These are phyloP conservation scores for Fistulinella prunicolor DNA, from an alignment of 768 basidiomycete genomes.

Conservation along the genomic window DNA sequence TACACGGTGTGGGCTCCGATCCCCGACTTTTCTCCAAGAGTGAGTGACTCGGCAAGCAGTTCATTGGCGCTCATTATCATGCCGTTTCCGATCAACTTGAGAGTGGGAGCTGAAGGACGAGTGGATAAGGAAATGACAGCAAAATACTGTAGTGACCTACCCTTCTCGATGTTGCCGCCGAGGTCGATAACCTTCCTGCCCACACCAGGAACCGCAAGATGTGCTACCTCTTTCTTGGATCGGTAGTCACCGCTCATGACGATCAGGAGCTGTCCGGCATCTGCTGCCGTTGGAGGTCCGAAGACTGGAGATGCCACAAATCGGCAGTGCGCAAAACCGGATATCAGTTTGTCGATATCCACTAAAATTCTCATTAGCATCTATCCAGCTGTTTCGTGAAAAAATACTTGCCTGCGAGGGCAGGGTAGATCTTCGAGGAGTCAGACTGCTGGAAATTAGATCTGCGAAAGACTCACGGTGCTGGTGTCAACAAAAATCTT, in stretches of 20 bases:
- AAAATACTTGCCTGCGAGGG: conserved; percentile 41
- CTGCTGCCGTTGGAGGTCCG: conserved; percentile 65
- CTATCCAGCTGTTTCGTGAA: background rate
- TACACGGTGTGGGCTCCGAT: conserved; percentile 62
- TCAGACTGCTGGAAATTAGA: conserved; percentile 7
- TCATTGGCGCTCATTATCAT: conserved; percentile 76
- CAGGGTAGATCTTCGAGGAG: conserved; percentile 49
- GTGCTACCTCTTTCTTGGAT: conserved; percentile 76
- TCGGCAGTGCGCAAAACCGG: conserved; percentile 52
- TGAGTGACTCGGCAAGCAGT: conserved; percentile 78
- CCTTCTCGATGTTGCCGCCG: conserved; percentile 84
- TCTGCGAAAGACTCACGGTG: conserved; percentile 52
- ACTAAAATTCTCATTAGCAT: conserved; percentile 34
- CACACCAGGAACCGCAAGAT: conserved; percentile 76
- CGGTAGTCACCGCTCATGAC: conserved; percentile 79
- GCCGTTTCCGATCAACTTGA: conserved; percentile 80
- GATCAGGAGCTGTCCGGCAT: conserved; percentile 62
- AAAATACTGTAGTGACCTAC: conserved; percentile 29
- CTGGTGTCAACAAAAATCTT: conserved; percentile 86
- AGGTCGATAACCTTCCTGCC: conserved; percentile 78
- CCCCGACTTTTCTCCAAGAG: conserved; percentile 81
- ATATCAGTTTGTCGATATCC: conserved; percentile 67
- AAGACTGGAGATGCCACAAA: conserved; percentile 80
- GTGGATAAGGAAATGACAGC: background rate
- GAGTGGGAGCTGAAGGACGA: conserved; percentile 49